Evolutionary conservation across 306 rosid genomes (phyloP), one percentile per base, ranked within the genome.

Genomic region (Prosopis cineraria): DNA sequence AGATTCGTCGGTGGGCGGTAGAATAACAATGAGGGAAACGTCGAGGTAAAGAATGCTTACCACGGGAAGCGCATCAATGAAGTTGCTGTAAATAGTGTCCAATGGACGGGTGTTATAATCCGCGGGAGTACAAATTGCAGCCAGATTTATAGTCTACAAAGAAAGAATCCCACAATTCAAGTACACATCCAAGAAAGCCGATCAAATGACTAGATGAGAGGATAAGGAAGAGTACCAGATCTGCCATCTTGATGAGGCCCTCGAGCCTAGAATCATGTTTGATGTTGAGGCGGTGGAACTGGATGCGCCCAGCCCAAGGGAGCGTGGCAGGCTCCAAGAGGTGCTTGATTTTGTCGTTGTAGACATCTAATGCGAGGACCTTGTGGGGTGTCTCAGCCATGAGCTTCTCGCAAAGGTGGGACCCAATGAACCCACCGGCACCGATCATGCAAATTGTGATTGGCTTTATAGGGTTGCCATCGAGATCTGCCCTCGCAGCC

Each of bases 111-210:
- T 93, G 81, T 93, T 93, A 84, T 93, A 93, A 72, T 93, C 98
- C 50, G 98, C 97, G 33, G 98, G 97, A 56, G 98, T 93, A 50
- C 98, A 93, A 56, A 93, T 93, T 13, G 98, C 98, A 65, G 98
- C 98, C 34, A 93, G 96, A 68, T 93, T 93, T 50, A 93, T 93
- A 11, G 98, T 91, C 97, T 93, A 45, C 37, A 70, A 24, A 12
- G 19, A 13, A 63, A 48, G n/a, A 25, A 73, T 67, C 7, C 27
- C 63, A 22, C 5, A 63, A 59, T 71, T 30, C 67, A 72, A 60
- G 41, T 14, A 33, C 13, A 53, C 55, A 22, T 10, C 36, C 58
- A 7, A 31, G 27, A 84, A 53, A 45, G 19, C 63, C 31, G 19
- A 31, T 58, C 39, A 60, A 34, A n/a, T 45, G 16, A 53, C 10